A percentile compares a stretch with the other conserved stretches of the same genome.
Conservation (phyloP, 768 basidiomycete species). For the Amanita polypyramis region DNA sequence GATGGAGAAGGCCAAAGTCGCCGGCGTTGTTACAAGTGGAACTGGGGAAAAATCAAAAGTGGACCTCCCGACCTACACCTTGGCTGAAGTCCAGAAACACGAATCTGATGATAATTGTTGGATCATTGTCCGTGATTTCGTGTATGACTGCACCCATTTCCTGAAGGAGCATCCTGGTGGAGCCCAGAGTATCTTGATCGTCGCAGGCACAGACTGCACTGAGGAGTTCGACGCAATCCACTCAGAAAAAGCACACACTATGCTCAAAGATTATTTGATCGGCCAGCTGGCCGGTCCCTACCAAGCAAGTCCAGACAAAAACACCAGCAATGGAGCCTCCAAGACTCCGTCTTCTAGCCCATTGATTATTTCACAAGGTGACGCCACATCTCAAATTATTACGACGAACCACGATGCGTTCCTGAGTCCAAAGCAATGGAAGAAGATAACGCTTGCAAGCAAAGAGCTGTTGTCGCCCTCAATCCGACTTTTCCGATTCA, state of each 20-base stretch:
- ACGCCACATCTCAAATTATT: not conserved
- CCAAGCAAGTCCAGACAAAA: not conserved
- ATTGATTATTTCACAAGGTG: not conserved
- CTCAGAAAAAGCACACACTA: slow-evolving; percentile 35
- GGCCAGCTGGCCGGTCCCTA: slow-evolving; percentile 29
- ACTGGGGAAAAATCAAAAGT: not conserved
- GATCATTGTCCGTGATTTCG: slow-evolving; percentile 12
- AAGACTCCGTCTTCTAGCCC: slow-evolving; percentile 11
- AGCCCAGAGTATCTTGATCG: slow-evolving; percentile 38
- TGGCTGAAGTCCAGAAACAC: not conserved
- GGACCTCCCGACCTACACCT: not conserved
- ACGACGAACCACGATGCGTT: slow-evolving; percentile 11
- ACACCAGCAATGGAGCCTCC: not conserved
- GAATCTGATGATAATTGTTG: not conserved
- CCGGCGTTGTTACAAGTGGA: not conserved
- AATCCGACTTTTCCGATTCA: slow-evolving; percentile 39
- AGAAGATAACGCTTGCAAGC: slow-evolving; percentile 25
- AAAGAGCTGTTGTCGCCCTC: slow-evolving; percentile 35
- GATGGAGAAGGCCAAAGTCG: slow-evolving; percentile 47
- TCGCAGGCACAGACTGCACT: slow-evolving; percentile 49
- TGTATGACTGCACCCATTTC: slow-evolving; percentile 42
- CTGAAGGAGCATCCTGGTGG: slow-evolving; percentile 52
- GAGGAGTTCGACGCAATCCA: slow-evolving; percentile 61
- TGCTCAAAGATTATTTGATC: slow-evolving; percentile 42
- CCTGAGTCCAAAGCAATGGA: slow-evolving; percentile 40